Evolutionary conservation across 163 green algal genomes (phyloP).

Genomic region (Scenedesmus sp.): DNA sequence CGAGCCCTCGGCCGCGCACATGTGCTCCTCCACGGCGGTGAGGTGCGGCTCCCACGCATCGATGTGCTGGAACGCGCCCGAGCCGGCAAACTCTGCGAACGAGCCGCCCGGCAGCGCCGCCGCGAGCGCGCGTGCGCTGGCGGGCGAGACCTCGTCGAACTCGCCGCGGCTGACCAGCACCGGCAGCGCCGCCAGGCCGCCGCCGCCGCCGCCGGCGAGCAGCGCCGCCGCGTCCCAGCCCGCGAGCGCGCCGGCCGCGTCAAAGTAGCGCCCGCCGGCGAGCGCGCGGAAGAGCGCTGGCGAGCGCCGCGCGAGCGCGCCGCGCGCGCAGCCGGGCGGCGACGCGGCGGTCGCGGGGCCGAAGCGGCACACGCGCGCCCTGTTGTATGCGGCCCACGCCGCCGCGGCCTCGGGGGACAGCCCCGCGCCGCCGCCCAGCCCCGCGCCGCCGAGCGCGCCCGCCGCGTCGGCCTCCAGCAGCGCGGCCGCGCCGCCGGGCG

Average conservation of each 20-base stretch:
- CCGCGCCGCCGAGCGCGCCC: neutral
- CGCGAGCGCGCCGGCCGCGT: constrained; percentile 6
- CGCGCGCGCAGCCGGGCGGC: constrained; percentile 3
- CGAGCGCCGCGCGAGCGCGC: neutral
- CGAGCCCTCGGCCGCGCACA: constrained; percentile 39
- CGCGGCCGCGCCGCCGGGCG: neutral
- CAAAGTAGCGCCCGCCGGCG: constrained; percentile 28
- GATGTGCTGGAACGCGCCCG: constrained; percentile 37
- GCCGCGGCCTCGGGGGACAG: neutral
- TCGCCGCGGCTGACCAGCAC: constrained; percentile 24
- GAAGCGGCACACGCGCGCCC: constrained; percentile 20
- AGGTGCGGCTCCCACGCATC: constrained; percentile 44
- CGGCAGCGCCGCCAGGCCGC: constrained; percentile 8
- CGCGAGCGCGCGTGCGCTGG: constrained; percentile 4
- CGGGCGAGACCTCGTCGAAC: constrained; percentile 24
- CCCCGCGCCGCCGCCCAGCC: neutral
- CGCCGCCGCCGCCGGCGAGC: neutral
- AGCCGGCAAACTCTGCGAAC: neutral
- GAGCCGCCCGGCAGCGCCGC: neutral
- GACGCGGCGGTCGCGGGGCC: neutral
- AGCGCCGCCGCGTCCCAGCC: constrained; percentile 11
- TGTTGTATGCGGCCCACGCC: constrained; percentile 7
- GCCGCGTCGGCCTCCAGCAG: constrained; percentile 27
- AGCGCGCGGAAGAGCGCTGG: constrained; percentile 16
- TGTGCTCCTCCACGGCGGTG: constrained; percentile 17